Conservation (phyloP, 2,329 filamentous ascomycete genomes). For the Xylaria sp. region DNA sequence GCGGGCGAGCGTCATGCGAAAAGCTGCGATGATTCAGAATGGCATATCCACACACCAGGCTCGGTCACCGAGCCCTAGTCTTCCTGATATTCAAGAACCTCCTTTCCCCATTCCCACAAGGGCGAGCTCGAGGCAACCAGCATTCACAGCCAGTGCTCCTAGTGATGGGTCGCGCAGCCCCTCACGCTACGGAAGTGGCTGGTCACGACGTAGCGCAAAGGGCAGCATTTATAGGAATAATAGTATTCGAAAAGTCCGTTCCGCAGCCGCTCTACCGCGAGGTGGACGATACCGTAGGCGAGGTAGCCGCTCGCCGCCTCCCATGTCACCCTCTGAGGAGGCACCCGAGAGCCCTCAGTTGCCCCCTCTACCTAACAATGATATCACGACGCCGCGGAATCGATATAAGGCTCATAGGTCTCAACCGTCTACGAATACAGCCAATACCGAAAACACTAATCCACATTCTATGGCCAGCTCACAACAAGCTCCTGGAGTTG, state of each 20-base stretch:
- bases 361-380: conserved; percentile 78
- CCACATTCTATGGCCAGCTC: conserved; percentile 65
- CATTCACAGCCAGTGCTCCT: conserved; percentile 70
- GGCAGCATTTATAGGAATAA: conserved; percentile 63
- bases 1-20: conserved; percentile 74
- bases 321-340: conserved; percentile 74
- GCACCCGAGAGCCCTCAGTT: conserved; percentile 74
- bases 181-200: conserved; percentile 66
- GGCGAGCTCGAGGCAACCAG: conserved; percentile 83
- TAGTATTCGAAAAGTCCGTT: conserved; percentile 85
- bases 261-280: conserved; percentile 76
- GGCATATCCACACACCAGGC: conserved; percentile 76
- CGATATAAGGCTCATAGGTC: conserved; percentile 62
- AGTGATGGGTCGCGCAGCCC: conserved; percentile 83
- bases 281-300: conserved; percentile 61
- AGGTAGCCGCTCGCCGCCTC: conserved; percentile 69
- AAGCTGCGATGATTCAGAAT: conserved; percentile 81
- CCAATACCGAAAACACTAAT: conserved; percentile 57
- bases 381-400: conserved; percentile 70
- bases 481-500: conserved; percentile 79
- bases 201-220: conserved; percentile 62
- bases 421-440: conserved; percentile 69
- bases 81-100: conserved; percentile 70
- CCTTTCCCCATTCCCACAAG: conserved; percentile 93
- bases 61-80: conserved; percentile 72